Percentiles rank a stretch among this genome's conserved stretches.
phyloP scores from a whole-genome alignment of 257 asterid genomes.

The Przewalskia tangutica region DNA sequence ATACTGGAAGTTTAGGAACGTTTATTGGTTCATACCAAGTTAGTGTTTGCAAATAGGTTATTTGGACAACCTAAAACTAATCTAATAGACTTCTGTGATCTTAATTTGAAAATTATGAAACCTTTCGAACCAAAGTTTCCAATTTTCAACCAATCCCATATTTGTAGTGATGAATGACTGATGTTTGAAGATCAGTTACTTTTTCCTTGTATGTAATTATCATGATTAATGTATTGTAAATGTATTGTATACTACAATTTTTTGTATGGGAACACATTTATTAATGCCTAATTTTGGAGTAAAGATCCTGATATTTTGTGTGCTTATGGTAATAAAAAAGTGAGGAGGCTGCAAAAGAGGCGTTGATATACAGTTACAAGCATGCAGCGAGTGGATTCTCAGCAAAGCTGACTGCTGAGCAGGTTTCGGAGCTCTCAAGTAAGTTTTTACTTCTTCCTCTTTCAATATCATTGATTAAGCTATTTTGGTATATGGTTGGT shows the following conservation, averaged over 20 bases:
- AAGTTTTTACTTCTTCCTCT: constrained; percentile 15
- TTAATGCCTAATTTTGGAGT: neutral
- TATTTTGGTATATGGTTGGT: neutral
- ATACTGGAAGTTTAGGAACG: neutral
- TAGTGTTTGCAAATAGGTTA: neutral
- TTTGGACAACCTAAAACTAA: neutral
- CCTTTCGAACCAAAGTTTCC: neutral
- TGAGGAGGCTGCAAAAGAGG: constrained; percentile 83
- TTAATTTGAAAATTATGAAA: neutral
- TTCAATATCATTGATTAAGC: neutral
- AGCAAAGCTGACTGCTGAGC: constrained; percentile 80
- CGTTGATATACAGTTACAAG: constrained; percentile 70
- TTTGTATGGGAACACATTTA: neutral
- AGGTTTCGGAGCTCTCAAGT: constrained; percentile 62
- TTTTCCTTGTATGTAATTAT: neutral
- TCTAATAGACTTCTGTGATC: neutral
- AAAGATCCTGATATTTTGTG: neutral
- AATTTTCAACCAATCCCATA: neutral
- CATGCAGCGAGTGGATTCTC: constrained; percentile 89
- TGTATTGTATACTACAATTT: neutral
- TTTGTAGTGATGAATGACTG: too few species aligned
- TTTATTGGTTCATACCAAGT: neutral
- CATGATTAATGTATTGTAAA: neutral
- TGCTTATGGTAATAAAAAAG: constrained; percentile 17
- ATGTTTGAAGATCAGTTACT: neutral